A percentile compares a stretch with the other conserved stretches of the same genome.
phyloP scores from a whole-genome alignment of 2,329 filamentous ascomycete species.

The Xylaria multiplex region DNA sequence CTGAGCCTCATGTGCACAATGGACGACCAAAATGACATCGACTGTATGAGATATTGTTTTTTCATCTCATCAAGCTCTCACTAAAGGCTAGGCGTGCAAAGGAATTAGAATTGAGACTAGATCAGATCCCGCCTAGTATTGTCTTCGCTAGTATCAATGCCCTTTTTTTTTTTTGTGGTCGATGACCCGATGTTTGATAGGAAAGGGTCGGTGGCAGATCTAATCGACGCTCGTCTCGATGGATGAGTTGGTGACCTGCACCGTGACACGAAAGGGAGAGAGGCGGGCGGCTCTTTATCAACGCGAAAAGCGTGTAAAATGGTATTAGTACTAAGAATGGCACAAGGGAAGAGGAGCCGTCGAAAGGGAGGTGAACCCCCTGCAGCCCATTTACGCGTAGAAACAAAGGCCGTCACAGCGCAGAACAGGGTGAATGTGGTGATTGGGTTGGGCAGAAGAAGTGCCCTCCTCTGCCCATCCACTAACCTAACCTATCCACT shows the following conservation, averaged over 20 bases:
- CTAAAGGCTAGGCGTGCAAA: conserved; percentile 24
- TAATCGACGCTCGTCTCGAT: neutral
- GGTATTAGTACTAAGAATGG: neutral
- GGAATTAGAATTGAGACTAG: conserved; percentile 16
- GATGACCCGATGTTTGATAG: conserved; percentile 15
- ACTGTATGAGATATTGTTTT: conserved; percentile 19
- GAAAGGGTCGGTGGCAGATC: conserved; percentile 16
- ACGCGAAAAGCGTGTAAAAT: conserved; percentile 43
- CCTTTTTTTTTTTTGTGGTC: conserved; percentile 1
- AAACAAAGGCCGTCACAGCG: conserved; percentile 39
- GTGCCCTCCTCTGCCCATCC: no score
- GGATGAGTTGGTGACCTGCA: neutral
- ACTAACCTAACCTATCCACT: no score
- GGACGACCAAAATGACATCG: conserved; percentile 1
- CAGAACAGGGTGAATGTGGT: neutral
- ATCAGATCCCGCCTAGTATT: neutral
- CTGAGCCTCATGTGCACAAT: neutral
- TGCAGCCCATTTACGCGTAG: conserved; percentile 45
- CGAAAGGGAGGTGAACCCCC: conserved; percentile 27
- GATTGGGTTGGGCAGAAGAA: conserved; percentile 19
- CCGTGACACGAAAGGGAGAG: conserved; percentile 28
- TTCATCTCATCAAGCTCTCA: conserved; percentile 24
- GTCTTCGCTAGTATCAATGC: conserved; percentile 13
- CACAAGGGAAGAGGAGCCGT: no score
- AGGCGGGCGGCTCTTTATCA: conserved; percentile 42